These are phyloP conservation scores for Colletotrichum sp. DNA, from an alignment of 2,329 filamentous ascomycete species.

Conservation along the genomic window DNA sequence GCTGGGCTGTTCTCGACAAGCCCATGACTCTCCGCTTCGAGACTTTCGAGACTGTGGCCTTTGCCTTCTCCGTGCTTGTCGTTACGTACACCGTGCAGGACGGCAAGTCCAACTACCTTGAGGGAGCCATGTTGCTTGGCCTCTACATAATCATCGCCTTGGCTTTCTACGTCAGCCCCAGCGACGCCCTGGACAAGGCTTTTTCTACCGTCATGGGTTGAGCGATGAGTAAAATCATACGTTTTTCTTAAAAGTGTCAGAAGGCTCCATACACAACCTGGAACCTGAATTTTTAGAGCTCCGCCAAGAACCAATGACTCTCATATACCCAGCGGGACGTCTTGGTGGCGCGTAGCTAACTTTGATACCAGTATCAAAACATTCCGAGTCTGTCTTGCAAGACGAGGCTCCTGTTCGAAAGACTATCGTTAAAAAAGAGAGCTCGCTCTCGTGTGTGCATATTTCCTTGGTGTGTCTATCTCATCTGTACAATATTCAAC, in stretches of 20 bases:
- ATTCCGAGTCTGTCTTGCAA: background rate
- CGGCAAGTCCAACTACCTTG: slow-evolving; percentile 83
- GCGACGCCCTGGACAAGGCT: slow-evolving; percentile 48
- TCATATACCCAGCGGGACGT: background rate
- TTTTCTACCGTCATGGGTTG: slow-evolving; percentile 7
- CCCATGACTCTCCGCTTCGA: slow-evolving; percentile 83
- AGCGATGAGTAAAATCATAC: background rate
- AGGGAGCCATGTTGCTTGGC: slow-evolving; percentile 71
- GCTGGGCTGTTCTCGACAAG: slow-evolving; percentile 74
- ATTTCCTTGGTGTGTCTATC: slow-evolving; percentile 10
- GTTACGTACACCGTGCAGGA: slow-evolving; percentile 81
- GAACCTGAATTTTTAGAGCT: background rate
- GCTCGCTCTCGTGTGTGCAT: slow-evolving; percentile 2
- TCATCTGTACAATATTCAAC: slow-evolving; percentile 14
- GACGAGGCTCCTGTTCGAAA: background rate
- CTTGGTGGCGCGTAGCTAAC: background rate
- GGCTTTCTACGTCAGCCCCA: slow-evolving; percentile 63
- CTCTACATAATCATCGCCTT: slow-evolving; percentile 66
- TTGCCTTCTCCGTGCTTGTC: slow-evolving; percentile 76
- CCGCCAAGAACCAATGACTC: background rate
- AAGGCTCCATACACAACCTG: background rate
- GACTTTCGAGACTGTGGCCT: slow-evolving; percentile 79
- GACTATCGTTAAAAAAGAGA: background rate
- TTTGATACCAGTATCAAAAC: background rate
- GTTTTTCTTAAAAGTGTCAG: background rate